Percentiles rank a stretch among this genome's conserved stretches.
phyloP scores from a whole-genome alignment of 768 basidiomycete species.

The Tulasnella sp. region DNA sequence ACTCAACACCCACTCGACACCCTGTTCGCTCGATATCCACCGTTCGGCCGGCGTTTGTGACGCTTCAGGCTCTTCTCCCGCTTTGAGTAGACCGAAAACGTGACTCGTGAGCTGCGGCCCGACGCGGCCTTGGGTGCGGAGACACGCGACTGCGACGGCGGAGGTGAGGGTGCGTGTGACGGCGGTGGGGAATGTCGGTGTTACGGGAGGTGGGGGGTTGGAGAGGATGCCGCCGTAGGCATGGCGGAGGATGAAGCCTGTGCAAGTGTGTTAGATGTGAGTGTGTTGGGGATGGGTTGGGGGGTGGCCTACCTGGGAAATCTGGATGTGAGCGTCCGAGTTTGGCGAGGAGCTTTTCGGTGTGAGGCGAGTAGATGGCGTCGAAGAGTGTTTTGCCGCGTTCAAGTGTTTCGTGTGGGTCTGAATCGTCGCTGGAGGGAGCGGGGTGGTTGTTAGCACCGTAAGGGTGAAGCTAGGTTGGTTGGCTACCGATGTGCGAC shows the following conservation, averaged over 20 bases:
- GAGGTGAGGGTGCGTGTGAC: constrained; percentile 74
- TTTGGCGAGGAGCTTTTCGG: constrained; percentile 79
- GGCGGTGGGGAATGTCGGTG: constrained; percentile 40
- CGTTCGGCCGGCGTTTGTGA: constrained; percentile 22
- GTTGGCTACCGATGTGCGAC: neutral
- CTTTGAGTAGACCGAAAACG: constrained; percentile 82
- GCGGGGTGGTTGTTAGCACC: neutral
- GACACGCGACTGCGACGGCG: constrained; percentile 70
- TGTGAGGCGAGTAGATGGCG: constrained; percentile 80
- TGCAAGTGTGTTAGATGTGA: neutral
- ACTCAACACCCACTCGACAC: constrained; percentile 26
- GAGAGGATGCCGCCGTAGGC: constrained; percentile 67
- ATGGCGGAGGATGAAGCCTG: constrained; percentile 72
- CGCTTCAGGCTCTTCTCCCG: constrained; percentile 46
- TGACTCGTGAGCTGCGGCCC: constrained; percentile 81
- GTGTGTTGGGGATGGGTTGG: neutral
- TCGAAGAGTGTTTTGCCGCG: constrained; percentile 69
- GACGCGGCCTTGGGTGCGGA: constrained; percentile 74
- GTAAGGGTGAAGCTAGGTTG: neutral
- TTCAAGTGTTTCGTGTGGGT: constrained; percentile 43
- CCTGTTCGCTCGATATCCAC: constrained; percentile 27
- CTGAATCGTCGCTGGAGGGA: neutral
- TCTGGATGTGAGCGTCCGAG: constrained; percentile 82
- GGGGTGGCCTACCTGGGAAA: constrained; percentile 63
- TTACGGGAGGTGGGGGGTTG: constrained; percentile 54